These are phyloP conservation scores for Schizophyllum amplum DNA, from an alignment of 1,284 basidiomycete species.

Conservation along the genomic window DNA sequence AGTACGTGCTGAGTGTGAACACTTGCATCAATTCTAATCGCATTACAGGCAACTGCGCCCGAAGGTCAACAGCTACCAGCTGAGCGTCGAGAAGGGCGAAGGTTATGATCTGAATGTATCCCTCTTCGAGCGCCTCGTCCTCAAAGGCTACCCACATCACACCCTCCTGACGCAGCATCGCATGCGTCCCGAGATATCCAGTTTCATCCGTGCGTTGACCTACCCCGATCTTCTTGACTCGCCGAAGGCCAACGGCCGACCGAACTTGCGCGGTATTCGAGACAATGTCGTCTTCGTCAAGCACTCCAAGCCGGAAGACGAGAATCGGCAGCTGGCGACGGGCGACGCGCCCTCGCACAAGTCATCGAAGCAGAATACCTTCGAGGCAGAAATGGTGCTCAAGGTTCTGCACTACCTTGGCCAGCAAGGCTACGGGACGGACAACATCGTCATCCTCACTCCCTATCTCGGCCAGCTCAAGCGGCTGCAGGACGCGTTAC, in stretches of 20 bases:
- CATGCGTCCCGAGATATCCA: conserved; percentile 64
- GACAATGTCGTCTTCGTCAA: conserved; percentile 54
- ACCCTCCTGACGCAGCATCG: conserved; percentile 53
- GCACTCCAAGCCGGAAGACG: conserved; percentile 50
- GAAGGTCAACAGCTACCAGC: conserved; percentile 52
- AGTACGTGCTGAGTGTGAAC: conserved; percentile 32
- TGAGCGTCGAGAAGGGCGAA: conserved; percentile 58
- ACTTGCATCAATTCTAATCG: neutral
- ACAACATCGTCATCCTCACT: conserved; percentile 52
- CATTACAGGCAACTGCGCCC: conserved; percentile 54
- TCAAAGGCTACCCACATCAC: conserved; percentile 50
- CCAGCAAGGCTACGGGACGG: conserved; percentile 57
- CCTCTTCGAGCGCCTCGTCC: conserved; percentile 59
- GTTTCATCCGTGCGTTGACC: conserved; percentile 47
- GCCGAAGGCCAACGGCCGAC: conserved; percentile 35
- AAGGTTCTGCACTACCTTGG: conserved; percentile 56
- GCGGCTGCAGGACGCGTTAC: conserved; percentile 36
- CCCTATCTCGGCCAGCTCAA: conserved; percentile 62
- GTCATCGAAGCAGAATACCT: conserved; percentile 52
- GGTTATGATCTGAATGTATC: conserved; percentile 58
- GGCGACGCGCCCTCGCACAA: conserved; percentile 32
- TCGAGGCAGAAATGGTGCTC: conserved; percentile 53
- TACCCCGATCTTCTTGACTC: conserved; percentile 58
- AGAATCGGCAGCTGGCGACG: conserved; percentile 24
- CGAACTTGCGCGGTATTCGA: conserved; percentile 42